Evolutionary conservation across 129 eudicot genomes (phyloP), one percentile per base, ranked within the genome.

Genomic region (Solidago caesia): DNA sequence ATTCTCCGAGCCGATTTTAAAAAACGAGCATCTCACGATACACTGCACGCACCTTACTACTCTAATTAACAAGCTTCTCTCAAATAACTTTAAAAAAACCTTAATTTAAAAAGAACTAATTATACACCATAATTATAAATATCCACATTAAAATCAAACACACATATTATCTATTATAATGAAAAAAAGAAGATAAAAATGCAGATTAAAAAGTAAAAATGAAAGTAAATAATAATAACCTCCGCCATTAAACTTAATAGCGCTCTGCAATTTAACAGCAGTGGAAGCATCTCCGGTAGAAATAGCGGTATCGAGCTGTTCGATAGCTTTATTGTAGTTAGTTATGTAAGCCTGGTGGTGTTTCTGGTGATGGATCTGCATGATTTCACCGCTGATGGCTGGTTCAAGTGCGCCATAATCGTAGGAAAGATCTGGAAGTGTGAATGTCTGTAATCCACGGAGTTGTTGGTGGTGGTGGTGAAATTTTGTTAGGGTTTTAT

Each of bases 171-270:
- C 59, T 53, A n/a, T 6, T 8, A 55, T 14, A 5, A 4, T 11
- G 65, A 33, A 33, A 48, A 7, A 7, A 14, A 15, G 26, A 3
- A 44, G 2, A 61, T 5, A 82, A 86, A 67, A 91, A 81, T 61
- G 83, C 6, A 14, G 85, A 15, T 74, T 81, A 53, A 84, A 87
- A 49, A 47, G 47, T 7, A 25, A 57, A 3, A 13, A 13, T 8
- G 26, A n/a, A 8, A 16, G 1, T 29, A 49, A 8, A 10, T 44
- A 71, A 8, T 6, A 43, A 10, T 41, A 71, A 93, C 99, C 99
- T 90, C 99, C 99, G 79, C 99, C 99, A 15, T 95, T 95, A 81
- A 95, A 95, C 49, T 95, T 95, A 81, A 95, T 80, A 76, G 97
- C 99, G 76, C 86, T 81, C 73, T 87, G 94, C 87, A 91, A 75